Evolutionary conservation across 169 alveolate genomes (phyloP).

Genomic region (Sarcocystis neurona): DNA sequence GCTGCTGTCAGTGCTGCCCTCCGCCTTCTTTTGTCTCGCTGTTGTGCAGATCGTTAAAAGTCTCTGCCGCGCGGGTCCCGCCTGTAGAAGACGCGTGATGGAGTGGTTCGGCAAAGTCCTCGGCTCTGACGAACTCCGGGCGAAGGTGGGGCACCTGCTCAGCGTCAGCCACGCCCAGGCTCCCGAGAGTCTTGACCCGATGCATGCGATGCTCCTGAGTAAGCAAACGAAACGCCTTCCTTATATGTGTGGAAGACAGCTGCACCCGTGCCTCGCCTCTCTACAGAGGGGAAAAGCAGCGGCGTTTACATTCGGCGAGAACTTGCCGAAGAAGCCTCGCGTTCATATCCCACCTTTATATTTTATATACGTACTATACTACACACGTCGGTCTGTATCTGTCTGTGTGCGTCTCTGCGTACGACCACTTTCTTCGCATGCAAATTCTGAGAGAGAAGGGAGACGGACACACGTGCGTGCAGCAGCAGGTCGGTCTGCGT

Average conservation of each 20-base stretch:
- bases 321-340: no score
- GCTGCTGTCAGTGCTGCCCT: not conserved
- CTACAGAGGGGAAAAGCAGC: not conserved
- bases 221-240: not conserved
- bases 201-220: constrained; percentile 55
- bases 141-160: constrained; percentile 46
- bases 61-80: constrained; percentile 42
- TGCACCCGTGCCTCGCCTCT: not conserved
- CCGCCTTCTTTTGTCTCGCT: not conserved
- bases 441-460: no score
- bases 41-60: constrained; percentile 41
- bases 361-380: no score
- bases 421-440: no score
- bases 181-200: constrained; percentile 48
- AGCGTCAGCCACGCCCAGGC: constrained; percentile 44
- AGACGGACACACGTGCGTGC: no score
- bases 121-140: constrained; percentile 40
- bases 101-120: constrained; percentile 56
- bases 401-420: no score
- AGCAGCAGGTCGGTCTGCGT: no score
- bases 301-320: no score
- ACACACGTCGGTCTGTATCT: no score
- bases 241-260: not conserved
- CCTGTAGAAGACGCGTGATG: constrained; percentile 32
- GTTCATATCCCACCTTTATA: no score